phyloP scores from a whole-genome alignment of 2,329 filamentous ascomycete genomes.

The Didymella pomorum region DNA sequence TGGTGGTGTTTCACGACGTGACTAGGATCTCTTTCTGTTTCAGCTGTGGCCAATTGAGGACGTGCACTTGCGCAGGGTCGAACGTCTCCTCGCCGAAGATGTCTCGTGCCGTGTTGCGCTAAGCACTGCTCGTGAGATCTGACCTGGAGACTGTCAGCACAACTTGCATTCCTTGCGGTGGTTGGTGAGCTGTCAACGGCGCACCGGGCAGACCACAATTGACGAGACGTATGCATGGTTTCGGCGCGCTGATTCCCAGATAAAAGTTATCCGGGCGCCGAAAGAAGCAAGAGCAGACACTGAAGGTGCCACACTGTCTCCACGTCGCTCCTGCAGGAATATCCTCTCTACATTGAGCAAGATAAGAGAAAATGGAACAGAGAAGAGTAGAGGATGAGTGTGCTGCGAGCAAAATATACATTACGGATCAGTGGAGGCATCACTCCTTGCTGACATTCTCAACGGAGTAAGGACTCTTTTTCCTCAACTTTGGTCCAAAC shows the following conservation, averaged over 20 bases:
- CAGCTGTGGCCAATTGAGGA: neutral
- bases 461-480: conserved; percentile 11
- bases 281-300: neutral
- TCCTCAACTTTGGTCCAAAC: conserved; percentile 43
- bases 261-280: neutral
- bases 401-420: no score
- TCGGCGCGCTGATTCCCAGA: neutral
- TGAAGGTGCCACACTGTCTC: neutral
- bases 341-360: neutral
- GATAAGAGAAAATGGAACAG: neutral
- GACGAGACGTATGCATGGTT: neutral
- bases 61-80: neutral
- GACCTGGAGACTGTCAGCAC: neutral
- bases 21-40: neutral
- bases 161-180: neutral
- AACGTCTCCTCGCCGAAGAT: neutral
- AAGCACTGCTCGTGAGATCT: neutral
- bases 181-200: neutral
- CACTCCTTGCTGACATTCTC: neutral
- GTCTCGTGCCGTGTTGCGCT: neutral
- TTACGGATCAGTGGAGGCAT: neutral
- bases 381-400: neutral
- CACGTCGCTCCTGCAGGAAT: neutral
- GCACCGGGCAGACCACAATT: neutral
- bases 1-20: neutral